A percentile compares a stretch with the other conserved stretches of the same genome.
Evolutionary conservation across 768 basidiomycete species (phyloP).

Genomic region (Lentinula detonsa): DNA sequence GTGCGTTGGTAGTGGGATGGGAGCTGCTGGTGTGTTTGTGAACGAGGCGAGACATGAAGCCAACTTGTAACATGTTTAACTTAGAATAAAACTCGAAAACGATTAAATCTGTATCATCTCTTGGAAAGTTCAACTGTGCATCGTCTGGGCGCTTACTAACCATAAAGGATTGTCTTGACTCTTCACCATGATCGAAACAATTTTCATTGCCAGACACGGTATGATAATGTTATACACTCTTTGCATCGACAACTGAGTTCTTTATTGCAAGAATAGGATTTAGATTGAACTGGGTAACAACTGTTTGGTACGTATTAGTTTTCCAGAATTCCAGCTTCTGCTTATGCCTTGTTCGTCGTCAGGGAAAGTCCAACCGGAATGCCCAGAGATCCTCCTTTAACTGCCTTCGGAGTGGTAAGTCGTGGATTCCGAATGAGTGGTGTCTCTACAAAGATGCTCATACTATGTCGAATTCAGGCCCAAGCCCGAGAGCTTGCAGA

Average conservation of each 20-base stretch:
- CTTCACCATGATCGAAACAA: conserved; percentile 28
- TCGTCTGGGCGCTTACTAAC: not conserved
- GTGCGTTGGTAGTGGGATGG: conserved; percentile 84
- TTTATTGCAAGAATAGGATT: conserved; percentile 31
- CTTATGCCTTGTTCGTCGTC: not conserved
- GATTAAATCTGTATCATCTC: no score
- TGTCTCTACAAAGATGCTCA: not conserved
- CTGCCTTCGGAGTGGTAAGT: conserved; percentile 40
- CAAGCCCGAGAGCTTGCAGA: conserved; percentile 49
- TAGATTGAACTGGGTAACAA: conserved; percentile 43
- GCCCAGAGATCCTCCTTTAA: conserved; percentile 45
- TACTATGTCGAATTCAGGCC: conserved; percentile 23
- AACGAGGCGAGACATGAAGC: conserved; percentile 43
- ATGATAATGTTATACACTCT: conserved; percentile 2
- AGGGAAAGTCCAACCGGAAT: conserved; percentile 39
- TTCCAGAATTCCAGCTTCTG: not conserved
- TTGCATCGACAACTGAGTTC: not conserved
- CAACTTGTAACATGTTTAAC: conserved; percentile 1
- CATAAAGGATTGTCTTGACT: not conserved
- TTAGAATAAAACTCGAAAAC: no score
- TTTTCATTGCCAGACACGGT: conserved; percentile 38
- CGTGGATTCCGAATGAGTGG: not conserved
- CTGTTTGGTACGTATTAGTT: conserved; percentile 30
- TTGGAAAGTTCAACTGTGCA: no score
- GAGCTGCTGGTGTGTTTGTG: conserved; percentile 75